A percentile compares a stretch with the other conserved stretches of the same genome.
These are phyloP conservation scores for Orbilia quercus DNA, from an alignment of 2,329 filamentous ascomycete genomes.

Conservation along the genomic window DNA sequence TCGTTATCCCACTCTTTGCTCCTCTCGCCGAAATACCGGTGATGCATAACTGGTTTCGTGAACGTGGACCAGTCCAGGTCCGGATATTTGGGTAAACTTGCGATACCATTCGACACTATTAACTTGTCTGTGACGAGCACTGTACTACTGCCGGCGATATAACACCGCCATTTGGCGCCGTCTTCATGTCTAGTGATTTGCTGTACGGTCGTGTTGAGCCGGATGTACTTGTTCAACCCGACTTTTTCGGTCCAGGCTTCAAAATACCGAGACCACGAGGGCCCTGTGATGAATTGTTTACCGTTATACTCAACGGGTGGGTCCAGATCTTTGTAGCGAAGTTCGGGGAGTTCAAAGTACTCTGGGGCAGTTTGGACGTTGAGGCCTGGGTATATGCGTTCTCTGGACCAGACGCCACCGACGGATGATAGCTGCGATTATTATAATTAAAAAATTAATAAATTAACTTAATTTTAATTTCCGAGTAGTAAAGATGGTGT, in stretches of 20 bases:
- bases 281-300: conserved; percentile 71
- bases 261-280: conserved; percentile 70
- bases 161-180: conserved; percentile 53
- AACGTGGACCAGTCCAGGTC: conserved; percentile 67
- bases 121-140: conserved; percentile 65
- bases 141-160: conserved; percentile 21
- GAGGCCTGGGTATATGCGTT: conserved; percentile 65
- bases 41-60: conserved; percentile 69
- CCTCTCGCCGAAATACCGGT: conserved; percentile 66
- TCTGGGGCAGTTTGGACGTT: conserved; percentile 65
- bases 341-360: conserved; percentile 64
- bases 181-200: conserved; percentile 64
- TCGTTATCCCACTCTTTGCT: conserved; percentile 62
- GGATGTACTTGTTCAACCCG: conserved; percentile 66
- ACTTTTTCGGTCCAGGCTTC: conserved; percentile 69
- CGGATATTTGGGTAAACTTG: conserved; percentile 70
- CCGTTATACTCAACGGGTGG: conserved; percentile 63
- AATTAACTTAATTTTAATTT: too few species aligned
- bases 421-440: conserved; percentile 60
- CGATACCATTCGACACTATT: conserved; percentile 72
- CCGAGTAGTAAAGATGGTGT: neutral
- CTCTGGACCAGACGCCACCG: conserved; percentile 65
- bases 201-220: conserved; percentile 64
- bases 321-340: conserved; percentile 59
- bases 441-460: neutral